A percentile compares a stretch with the other conserved stretches of the same genome.
These are phyloP conservation scores for Phytopythium vexans DNA, from an alignment of 352 stramenopile species.

Conservation along the genomic window DNA sequence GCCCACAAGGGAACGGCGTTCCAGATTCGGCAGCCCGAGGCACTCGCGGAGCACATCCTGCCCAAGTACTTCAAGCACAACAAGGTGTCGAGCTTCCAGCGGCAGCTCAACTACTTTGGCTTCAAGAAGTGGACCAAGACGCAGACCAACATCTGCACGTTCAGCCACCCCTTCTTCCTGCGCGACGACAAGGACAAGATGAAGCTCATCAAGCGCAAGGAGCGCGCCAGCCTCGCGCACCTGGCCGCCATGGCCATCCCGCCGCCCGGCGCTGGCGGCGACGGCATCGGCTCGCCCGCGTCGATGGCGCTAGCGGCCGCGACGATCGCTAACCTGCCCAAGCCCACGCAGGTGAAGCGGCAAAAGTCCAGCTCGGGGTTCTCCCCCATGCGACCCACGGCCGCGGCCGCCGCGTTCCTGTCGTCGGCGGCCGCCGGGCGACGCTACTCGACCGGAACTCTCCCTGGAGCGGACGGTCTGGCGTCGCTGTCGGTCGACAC, in stretches of 20 bases:
- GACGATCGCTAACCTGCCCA: no score
- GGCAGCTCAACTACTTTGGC: slow-evolving; percentile 79
- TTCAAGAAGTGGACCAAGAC: slow-evolving; percentile 86
- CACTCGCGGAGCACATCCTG: slow-evolving; percentile 51
- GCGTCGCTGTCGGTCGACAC: slow-evolving; percentile 3
- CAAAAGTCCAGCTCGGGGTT: slow-evolving; percentile 31
- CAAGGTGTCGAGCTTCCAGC: slow-evolving; percentile 77
- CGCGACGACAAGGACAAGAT: slow-evolving; percentile 57
- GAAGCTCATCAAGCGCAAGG: slow-evolving; percentile 76
- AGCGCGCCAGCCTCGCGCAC: slow-evolving; percentile 23
- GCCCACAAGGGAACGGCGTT: slow-evolving; percentile 68
- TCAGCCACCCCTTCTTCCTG: slow-evolving; percentile 69
- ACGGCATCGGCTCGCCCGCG: background rate
- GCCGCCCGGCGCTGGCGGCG: background rate
- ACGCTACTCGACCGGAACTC: slow-evolving; percentile 44
- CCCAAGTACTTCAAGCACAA: slow-evolving; percentile 81
- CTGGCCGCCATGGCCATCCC: slow-evolving; percentile 2
- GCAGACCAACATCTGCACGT: slow-evolving; percentile 71
- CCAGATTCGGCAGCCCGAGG: slow-evolving; percentile 62
- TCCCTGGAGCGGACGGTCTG: slow-evolving; percentile 20
- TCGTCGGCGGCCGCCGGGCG: slow-evolving; percentile 27
- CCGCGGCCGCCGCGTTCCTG: slow-evolving; percentile 21
- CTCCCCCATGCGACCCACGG: slow-evolving; percentile 6
- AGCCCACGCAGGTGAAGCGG: slow-evolving; percentile 15
- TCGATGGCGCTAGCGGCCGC: no score